These are phyloP conservation scores for Fragilaria radians DNA, from an alignment of 108 stramenopile species.

Conservation along the genomic window DNA sequence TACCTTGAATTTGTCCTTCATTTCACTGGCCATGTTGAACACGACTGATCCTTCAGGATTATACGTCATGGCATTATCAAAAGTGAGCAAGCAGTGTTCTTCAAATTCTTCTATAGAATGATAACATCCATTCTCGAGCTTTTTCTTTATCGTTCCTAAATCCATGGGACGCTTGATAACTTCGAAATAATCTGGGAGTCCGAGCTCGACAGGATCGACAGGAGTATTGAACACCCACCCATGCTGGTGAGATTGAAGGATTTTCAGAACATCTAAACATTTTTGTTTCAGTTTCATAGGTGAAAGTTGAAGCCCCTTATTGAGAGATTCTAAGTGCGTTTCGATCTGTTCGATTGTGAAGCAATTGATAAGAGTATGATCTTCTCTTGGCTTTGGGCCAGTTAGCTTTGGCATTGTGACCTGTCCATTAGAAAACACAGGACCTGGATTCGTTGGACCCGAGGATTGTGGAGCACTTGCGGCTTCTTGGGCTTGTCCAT, in stretches of 20 bases:
- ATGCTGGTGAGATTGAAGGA: conserved; percentile 86
- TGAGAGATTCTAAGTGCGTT: conserved; percentile 90
- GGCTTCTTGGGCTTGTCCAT: conserved; percentile 5
- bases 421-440: conserved; percentile 65
- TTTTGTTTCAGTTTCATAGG: conserved; percentile 72
- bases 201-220: conserved; percentile 93
- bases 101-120: conserved; percentile 80
- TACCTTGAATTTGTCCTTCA: conserved; percentile 73
- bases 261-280: conserved; percentile 79
- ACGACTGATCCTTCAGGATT: conserved; percentile 73
- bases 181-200: conserved; percentile 94
- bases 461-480: not conserved
- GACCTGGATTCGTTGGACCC: conserved; percentile 23
- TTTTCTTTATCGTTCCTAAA: conserved; percentile 91
- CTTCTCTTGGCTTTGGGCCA: conserved; percentile 88
- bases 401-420: conserved; percentile 56
- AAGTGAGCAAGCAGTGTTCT: conserved; percentile 82
- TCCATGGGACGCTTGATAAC: conserved; percentile 96
- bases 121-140: conserved; percentile 88
- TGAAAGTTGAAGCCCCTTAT: conserved; percentile 73
- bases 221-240: conserved; percentile 89
- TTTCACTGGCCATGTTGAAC: conserved; percentile 81
- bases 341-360: conserved; percentile 93
- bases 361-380: conserved; percentile 91
- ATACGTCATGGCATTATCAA: conserved; percentile 97